Evolutionary conservation across 345 rosid genomes (phyloP).

Genomic region (Aegle marmelos): DNA sequence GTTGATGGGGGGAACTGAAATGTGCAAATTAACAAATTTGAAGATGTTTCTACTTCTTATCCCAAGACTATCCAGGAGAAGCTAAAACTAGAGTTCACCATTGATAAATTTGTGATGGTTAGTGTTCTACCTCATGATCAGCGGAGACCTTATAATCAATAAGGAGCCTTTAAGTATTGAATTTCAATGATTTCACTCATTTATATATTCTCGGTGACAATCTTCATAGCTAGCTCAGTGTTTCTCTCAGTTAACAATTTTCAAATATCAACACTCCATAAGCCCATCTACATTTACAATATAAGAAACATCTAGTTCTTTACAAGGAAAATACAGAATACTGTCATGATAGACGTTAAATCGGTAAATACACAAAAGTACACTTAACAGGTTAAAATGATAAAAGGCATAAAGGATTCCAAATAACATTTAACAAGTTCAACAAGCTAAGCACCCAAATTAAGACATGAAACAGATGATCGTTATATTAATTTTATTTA

Average conservation of each 20-base stretch:
- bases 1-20: neutral
- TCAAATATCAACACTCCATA: neutral
- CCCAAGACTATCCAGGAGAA: neutral
- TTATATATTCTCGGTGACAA: neutral
- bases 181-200: neutral
- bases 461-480: neutral
- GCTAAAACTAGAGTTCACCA: neutral
- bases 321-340: neutral
- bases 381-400: neutral
- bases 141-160: neutral
- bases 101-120: neutral
- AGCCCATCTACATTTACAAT: neutral
- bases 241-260: neutral
- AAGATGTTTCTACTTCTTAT: neutral
- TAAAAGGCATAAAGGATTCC: neutral
- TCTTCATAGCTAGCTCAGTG: neutral
- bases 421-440: neutral
- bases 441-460: neutral
- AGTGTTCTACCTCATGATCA: neutral
- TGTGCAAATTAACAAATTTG: neutral
- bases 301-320: neutral
- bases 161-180: neutral
- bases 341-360: neutral
- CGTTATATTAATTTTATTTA: neutral
- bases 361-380: neutral